Conservation (phyloP, 140 eudicot genomes). For the Oenanthe javanica region DNA sequence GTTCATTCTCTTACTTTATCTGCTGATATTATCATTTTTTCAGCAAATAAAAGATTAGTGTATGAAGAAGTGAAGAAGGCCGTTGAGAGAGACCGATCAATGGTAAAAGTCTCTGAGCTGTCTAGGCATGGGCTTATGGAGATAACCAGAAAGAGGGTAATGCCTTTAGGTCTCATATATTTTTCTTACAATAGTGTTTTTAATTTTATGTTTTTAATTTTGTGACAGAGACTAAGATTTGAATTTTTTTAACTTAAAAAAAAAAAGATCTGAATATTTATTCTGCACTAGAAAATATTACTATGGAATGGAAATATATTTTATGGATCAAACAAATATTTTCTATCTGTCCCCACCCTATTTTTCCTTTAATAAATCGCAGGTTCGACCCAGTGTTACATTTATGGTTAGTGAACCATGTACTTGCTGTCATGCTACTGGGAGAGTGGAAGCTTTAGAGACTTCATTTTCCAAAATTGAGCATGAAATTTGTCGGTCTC, state of each 20-base stretch:
- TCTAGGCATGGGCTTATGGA: conserved; percentile 95
- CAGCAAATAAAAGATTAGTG: conserved; percentile 83
- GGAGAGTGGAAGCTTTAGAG: conserved; percentile 97
- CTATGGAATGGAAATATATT: neutral
- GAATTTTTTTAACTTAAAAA: neutral
- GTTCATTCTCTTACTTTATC: neutral
- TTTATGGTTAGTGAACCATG: conserved; percentile 95
- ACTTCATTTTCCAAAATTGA: conserved; percentile 90
- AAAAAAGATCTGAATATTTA: no score
- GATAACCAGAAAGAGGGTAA: conserved; percentile 86
- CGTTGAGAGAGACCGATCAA: conserved; percentile 85
- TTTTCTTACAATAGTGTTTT: neutral
- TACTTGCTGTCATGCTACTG: conserved; percentile 82
- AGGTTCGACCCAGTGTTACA: conserved; percentile 95
- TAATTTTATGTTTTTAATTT: no score
- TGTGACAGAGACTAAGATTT: neutral
- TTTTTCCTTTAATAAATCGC: conserved; percentile 7
- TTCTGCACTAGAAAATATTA: neutral
- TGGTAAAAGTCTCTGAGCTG: conserved; percentile 75
- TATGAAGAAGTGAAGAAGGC: conserved; percentile 85
- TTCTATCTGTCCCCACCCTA: neutral
- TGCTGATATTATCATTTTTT: conserved; percentile 13
- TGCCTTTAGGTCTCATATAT: neutral
- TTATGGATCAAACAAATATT: conserved; percentile 1
- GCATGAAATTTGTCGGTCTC: conserved; percentile 75